Evolutionary conservation across 495 filamentous ascomycete species (phyloP).

Genomic region (Hypoxylon subgilvum): DNA sequence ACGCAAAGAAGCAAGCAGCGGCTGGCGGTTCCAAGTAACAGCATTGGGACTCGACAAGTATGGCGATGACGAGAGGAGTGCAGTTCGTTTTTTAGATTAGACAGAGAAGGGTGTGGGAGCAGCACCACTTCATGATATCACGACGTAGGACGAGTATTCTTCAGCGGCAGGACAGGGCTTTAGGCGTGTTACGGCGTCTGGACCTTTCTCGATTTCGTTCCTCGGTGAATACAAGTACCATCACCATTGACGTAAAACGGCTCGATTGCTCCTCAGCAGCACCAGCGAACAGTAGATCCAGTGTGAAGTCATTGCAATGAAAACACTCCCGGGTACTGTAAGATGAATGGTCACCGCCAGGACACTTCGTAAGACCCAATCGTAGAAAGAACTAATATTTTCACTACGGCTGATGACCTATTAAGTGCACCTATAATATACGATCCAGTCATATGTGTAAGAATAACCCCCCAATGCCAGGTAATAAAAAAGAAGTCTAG

Average conservation of each 20-base stretch:
- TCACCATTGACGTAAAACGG: background rate
- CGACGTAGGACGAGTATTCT: constrained; percentile 23
- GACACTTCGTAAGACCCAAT: background rate
- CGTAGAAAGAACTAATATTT: constrained; percentile 31
- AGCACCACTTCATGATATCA: constrained; percentile 34
- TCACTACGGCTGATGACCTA: constrained; percentile 46
- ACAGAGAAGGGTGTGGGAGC: background rate
- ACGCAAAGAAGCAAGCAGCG: constrained; percentile 57
- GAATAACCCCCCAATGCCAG: constrained; percentile 35
- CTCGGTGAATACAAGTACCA: constrained; percentile 14
- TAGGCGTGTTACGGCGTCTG: constrained; percentile 34
- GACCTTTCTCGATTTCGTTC: constrained; percentile 20
- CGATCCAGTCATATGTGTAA: constrained; percentile 61
- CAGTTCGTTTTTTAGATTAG: constrained; percentile 8
- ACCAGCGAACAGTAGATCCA: no score
- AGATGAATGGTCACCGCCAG: no score
- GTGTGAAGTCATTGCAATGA: no score
- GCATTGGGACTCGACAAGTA: background rate
- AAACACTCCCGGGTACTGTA: no score
- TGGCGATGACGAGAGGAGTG: constrained; percentile 4
- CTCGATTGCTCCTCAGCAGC: no score
- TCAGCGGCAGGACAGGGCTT: constrained; percentile 19
- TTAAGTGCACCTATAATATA: constrained; percentile 56
- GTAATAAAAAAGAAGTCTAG: constrained; percentile 35
- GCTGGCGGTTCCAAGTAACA: constrained; percentile 40